Evolutionary conservation across 306 rosid genomes (phyloP), one percentile per base, ranked within the genome.

Genomic region (Vachellia pachyceras): DNA sequence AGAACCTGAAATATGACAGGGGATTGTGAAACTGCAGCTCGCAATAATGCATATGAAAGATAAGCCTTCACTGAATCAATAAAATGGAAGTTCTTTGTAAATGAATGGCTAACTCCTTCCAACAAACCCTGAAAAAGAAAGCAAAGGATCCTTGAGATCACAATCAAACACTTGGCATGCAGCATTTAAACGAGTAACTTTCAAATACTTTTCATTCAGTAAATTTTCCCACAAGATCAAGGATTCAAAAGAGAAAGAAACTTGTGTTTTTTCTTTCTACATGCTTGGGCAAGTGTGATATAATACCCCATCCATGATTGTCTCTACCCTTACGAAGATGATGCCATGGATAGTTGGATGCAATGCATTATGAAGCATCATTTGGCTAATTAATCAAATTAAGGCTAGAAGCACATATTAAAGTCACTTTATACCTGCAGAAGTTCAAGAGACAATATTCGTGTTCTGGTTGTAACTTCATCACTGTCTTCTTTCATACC

Each of bases 51-150:
- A 86, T 96, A 96, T 58, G 99, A 96, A 83, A 96, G 97, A 87
- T 92, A 96, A 50, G 99, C 99, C 90, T 96, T 96, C 87, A 96
- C 99, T n/a, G 99, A 94, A 82, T 96, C 99, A 81, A 96, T 96
- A 84, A 96, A 96, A 87, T 96, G 97, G 83, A 94, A 94, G 88
- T 94, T 90, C 86, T 93, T 92, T 37, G 98, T 96, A 87, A 93
- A 96, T 75, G 94, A 83, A 80, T 96, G 96, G 76, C 94, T 92
- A 80, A 96, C 99, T 71, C 99, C 98, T 83, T 96, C 99, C 87
- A 96, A 90, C 77, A 96, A 90, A 82, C 99, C 98, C 99, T 96
- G 91, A 75, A 73, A 85, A 55, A 80, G 73, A 80, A 78, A 18
- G 83, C 42, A 36, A 75, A 60, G 58, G 64, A 70, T 44, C 22